Conservation (phyloP, 805 yeast species). For the Metschnikowia aberdeeniae region DNA sequence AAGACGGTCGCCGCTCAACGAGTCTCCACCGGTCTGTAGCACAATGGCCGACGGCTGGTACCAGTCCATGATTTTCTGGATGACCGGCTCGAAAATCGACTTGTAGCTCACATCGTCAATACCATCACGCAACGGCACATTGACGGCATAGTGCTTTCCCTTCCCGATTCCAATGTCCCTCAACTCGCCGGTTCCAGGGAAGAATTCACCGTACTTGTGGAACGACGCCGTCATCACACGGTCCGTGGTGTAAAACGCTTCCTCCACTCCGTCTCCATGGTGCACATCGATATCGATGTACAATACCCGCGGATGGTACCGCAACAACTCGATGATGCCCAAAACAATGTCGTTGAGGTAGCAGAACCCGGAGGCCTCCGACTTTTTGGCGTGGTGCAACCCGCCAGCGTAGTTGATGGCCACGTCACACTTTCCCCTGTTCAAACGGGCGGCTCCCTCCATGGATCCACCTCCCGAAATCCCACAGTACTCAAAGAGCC, state of each 20-base stretch:
- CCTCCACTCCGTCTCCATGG: constrained; percentile 95
- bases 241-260: constrained; percentile 88
- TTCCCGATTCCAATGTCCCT: constrained; percentile 80
- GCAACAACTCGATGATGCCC: constrained; percentile 71
- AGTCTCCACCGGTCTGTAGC: constrained; percentile 98
- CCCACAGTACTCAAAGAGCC: constrained; percentile 69
- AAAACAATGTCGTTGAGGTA: constrained; percentile 86
- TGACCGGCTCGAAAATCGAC: constrained; percentile 85
- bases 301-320: constrained; percentile 81
- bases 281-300: constrained; percentile 90
- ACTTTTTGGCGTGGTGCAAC: constrained; percentile 86
- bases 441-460: constrained; percentile 83
- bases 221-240: constrained; percentile 87
- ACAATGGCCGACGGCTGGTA: constrained; percentile 95
- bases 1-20: constrained; percentile 89
- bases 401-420: constrained; percentile 96
- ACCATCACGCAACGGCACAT: constrained; percentile 88
- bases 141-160: constrained; percentile 79
- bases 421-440: constrained; percentile 79
- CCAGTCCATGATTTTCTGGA: constrained; percentile 71
- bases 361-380: constrained; percentile 88
- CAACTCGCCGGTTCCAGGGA: constrained; percentile 89
- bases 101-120: constrained; percentile 87
- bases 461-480: constrained; percentile 86
- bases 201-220: constrained; percentile 89